phyloP scores from a whole-genome alignment of 202 grass and related monocot species.

The Carex arenaria region DNA sequence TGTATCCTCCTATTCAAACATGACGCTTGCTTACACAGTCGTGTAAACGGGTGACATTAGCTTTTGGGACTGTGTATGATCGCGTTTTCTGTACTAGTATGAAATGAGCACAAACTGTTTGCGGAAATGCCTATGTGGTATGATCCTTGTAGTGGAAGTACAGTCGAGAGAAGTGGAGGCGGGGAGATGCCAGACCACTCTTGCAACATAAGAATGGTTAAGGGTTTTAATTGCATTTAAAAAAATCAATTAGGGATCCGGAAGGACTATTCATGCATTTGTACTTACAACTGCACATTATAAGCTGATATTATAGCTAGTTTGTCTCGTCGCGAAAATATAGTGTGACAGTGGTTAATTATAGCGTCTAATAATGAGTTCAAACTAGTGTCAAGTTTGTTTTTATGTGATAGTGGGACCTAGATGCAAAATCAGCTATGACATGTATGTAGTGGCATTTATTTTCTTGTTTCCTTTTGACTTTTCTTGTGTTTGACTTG shows the following conservation, averaged over 20 bases:
- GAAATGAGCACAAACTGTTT: constrained; percentile 3
- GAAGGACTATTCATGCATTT: constrained; percentile 13
- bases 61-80: no score
- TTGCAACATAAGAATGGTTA: constrained; percentile 5
- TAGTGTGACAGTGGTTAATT: not conserved
- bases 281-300: constrained; percentile 17
- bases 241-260: not conserved
- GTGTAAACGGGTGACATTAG: no score
- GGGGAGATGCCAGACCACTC: not conserved
- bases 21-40: no score
- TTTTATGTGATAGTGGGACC: not conserved
- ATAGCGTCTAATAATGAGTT: not conserved
- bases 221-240: not conserved
- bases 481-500: not conserved
- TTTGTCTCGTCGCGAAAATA: not conserved
- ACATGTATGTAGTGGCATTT: not conserved
- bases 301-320: not conserved
- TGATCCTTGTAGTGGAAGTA: not conserved
- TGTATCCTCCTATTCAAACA: no score
- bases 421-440: not conserved
- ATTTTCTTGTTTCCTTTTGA: not conserved
- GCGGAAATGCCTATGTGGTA: not conserved
- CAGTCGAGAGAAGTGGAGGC: not conserved
- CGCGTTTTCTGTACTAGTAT: not conserved
- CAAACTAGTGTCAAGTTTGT: not conserved